Conservation (phyloP, 371 early-diverging fungal species). For the Haplosporangium sp. region DNA sequence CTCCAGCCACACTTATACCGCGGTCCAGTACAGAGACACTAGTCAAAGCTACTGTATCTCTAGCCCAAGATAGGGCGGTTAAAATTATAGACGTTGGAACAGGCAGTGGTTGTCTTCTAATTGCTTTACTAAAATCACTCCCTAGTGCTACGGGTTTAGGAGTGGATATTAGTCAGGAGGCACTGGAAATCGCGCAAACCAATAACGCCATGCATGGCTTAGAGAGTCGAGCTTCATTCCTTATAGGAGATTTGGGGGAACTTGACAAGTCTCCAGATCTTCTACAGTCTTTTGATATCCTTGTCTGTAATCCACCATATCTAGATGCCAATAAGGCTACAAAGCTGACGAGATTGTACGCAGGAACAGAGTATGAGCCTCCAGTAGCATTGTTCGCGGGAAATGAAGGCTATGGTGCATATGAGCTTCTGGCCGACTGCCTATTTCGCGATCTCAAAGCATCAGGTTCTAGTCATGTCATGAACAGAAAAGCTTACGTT, state of each 20-base stretch:
- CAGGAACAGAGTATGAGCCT: slow-evolving; percentile 71
- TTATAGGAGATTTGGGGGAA: slow-evolving; percentile 59
- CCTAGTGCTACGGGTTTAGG: slow-evolving; percentile 63
- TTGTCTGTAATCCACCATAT: slow-evolving; percentile 85
- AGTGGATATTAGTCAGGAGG: slow-evolving; percentile 73
- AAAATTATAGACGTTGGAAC: slow-evolving; percentile 80
- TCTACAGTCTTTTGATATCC: slow-evolving; percentile 65
- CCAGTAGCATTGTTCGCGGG: slow-evolving; percentile 73
- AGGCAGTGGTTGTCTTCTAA: slow-evolving; percentile 78
- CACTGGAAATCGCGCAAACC: slow-evolving; percentile 65
- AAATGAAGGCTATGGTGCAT: slow-evolving; percentile 75
- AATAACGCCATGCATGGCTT: slow-evolving; percentile 59
- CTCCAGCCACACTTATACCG: slow-evolving; percentile 77
- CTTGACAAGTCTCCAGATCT: slow-evolving; percentile 28
- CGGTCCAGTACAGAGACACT: slow-evolving; percentile 77
- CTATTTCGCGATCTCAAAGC: slow-evolving; percentile 33
- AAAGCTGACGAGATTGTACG: slow-evolving; percentile 52
- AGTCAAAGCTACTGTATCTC: slow-evolving; percentile 61
- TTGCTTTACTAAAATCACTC: slow-evolving; percentile 64
- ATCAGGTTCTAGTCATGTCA: slow-evolving; percentile 28
- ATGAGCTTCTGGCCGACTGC: slow-evolving; percentile 63
- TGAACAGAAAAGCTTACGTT: slow-evolving; percentile 58
- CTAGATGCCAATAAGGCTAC: slow-evolving; percentile 58
- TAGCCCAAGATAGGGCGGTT: slow-evolving; percentile 12
- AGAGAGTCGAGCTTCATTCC: slow-evolving; percentile 50